Evolutionary conservation across 2,329 filamentous ascomycete species (phyloP), one percentile per base, ranked within the genome.

Genomic region (Epichloe gansuensis): DNA sequence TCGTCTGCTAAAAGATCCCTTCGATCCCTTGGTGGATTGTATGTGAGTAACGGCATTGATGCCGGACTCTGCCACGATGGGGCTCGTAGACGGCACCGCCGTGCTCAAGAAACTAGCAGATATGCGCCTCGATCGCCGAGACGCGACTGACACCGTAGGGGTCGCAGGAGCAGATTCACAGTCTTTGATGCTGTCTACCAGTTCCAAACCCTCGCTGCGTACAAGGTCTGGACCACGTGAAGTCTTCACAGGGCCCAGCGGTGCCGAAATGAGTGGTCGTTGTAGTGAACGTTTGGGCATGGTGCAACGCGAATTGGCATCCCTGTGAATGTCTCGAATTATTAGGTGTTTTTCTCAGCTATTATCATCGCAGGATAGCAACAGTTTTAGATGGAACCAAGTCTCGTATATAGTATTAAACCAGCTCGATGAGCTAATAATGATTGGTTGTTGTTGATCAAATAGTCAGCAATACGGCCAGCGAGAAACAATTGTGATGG

Each of bases 191-290:
- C 60, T 60, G 4, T 64, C 59, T 12, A 71, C 65, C 38, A 71
- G 61, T 47, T 62, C 62, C 21, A 71, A 59, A 21, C 52, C 62
- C 7, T 67, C 61, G 53, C 67, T 67, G 42, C 69, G 65, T 35
- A 61, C 54, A 35, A 71, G 59, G 47, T 70, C 63, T 5, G 63
- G 58, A 5, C 68, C 68, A 21, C 66, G 62, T 8, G 63, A 69
- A 57, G 61, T 68, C 54, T 64, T 68, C 56, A 72, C 59, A 8
- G 69, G 68, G 0, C 69, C 69, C 39, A 69, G 55, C 2, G 69
- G 69, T 17, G 52, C 60, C 8, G 68, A 72, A 28, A 72, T 71
- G 41, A 54, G 48, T 15, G 62, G 65, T 28, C 59, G 62, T 45
- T 45, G 42, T n/a, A 25, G 35, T 37, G 46, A 12, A 17, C 43